Conservation (phyloP, 495 filamentous ascomycete species). For the Rusavskia elegans region DNA sequence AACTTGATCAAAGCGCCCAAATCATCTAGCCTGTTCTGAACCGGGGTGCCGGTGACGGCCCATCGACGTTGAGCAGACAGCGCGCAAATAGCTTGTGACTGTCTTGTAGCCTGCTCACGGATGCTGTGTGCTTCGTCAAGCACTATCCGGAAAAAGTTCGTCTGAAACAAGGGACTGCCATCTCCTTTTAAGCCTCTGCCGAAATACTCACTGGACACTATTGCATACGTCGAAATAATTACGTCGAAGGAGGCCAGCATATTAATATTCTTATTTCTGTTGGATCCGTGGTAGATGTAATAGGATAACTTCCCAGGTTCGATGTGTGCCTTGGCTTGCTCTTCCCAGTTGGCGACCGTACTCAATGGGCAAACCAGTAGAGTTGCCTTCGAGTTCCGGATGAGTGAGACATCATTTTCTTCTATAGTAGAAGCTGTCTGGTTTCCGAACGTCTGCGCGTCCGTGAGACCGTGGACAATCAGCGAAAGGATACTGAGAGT, state of each 20-base stretch:
- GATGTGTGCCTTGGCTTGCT: slow-evolving; percentile 74
- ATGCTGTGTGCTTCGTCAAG: slow-evolving; percentile 94
- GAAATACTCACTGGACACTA: slow-evolving; percentile 62
- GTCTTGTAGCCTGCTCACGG: slow-evolving; percentile 61
- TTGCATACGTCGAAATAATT: slow-evolving; percentile 83
- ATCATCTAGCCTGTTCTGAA: slow-evolving; percentile 86
- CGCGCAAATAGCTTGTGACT: slow-evolving; percentile 71
- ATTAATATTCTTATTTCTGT: slow-evolving; percentile 47
- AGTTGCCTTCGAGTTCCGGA: slow-evolving; percentile 59
- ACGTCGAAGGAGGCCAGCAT: slow-evolving; percentile 61
- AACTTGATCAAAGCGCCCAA: slow-evolving; percentile 83
- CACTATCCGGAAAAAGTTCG: slow-evolving; percentile 90
- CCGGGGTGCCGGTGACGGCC: slow-evolving; percentile 83
- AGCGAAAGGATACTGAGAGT: slow-evolving; percentile 79
- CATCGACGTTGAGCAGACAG: slow-evolving; percentile 71
- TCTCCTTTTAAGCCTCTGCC: slow-evolving; percentile 41
- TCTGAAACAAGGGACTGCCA: slow-evolving; percentile 45
- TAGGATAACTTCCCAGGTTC: slow-evolving; percentile 40
- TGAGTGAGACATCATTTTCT: slow-evolving; percentile 7
- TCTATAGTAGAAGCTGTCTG: slow-evolving; percentile 8
- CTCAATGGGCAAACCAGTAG: slow-evolving; percentile 83
- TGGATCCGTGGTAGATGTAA: slow-evolving; percentile 73
- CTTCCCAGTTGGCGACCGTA: slow-evolving; percentile 81
- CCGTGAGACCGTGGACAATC: slow-evolving; percentile 40
- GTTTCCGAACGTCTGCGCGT: slow-evolving; percentile 41